These are phyloP conservation scores for Botrytis elliptica DNA, from an alignment of 2,329 filamentous ascomycete species.

Conservation along the genomic window DNA sequence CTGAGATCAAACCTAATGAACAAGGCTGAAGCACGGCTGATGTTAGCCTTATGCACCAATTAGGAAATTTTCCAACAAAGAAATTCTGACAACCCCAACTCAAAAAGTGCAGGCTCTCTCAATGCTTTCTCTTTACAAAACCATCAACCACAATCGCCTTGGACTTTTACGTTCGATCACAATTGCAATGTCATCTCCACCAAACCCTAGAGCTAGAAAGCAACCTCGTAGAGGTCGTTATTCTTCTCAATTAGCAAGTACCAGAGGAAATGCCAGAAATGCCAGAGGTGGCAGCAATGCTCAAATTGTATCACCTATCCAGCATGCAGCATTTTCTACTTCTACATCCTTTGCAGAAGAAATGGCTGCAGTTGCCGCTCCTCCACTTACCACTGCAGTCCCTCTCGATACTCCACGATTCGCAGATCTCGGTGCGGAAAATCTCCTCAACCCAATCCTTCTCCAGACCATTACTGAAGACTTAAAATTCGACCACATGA, in stretches of 20 bases:
- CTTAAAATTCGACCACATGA: slow-evolving; percentile 84
- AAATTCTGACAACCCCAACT: background rate
- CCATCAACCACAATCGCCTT: slow-evolving; percentile 1
- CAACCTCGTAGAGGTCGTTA: slow-evolving; percentile 9
- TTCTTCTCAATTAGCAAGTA: slow-evolving; percentile 8
- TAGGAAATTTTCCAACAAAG: slow-evolving; percentile 6
- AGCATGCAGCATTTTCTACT: slow-evolving; percentile 4
- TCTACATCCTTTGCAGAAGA: slow-evolving; percentile 12
- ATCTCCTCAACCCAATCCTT: slow-evolving; percentile 48
- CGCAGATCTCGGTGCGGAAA: slow-evolving; percentile 45
- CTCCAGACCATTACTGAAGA: slow-evolving; percentile 62
- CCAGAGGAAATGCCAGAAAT: background rate
- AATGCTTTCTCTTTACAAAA: slow-evolving; percentile 4
- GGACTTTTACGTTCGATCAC: background rate
- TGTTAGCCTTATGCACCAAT: background rate
- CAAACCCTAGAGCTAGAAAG: slow-evolving; percentile 13
- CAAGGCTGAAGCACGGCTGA: slow-evolving; percentile 13
- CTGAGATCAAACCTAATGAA: background rate
- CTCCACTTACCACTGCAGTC: slow-evolving; percentile 42
- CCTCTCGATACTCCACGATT: slow-evolving; percentile 49
- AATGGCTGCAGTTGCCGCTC: slow-evolving; percentile 36
- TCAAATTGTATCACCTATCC: background rate
- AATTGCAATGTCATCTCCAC: slow-evolving; percentile 10
- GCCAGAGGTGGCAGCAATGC: background rate
- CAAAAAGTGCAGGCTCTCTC: background rate